phyloP scores from a whole-genome alignment of 2,329 filamentous ascomycete species.

The Lachnum nothofagi region DNA sequence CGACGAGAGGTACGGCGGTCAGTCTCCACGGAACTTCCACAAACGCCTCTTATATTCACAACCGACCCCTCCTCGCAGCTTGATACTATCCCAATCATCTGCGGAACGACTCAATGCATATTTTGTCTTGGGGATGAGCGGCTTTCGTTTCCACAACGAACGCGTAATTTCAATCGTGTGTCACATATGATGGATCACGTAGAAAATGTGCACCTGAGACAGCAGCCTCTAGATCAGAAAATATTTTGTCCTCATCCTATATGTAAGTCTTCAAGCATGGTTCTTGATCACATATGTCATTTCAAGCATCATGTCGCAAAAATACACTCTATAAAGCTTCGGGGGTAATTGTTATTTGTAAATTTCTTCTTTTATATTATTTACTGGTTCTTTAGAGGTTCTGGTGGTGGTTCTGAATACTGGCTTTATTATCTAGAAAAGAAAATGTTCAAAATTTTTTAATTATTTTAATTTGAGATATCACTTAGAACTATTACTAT shows the following conservation, averaged over 20 bases:
- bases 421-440: no score
- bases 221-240: constrained; percentile 11
- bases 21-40: no score
- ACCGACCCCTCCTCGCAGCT: constrained; percentile 4
- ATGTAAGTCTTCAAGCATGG: constrained; percentile 9
- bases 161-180: neutral
- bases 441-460: no score
- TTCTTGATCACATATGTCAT: constrained; percentile 24
- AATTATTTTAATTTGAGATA: no score
- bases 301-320: constrained; percentile 24
- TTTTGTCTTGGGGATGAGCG: neutral
- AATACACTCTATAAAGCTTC: constrained; percentile 19
- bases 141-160: neutral
- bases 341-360: no score
- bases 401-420: no score
- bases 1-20: no score
- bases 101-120: constrained; percentile 11
- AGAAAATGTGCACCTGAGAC: neutral
- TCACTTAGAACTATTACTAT: no score
- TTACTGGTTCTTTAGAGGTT: no score
- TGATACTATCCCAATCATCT: constrained; percentile 16
- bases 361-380: no score
- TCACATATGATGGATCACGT: neutral
- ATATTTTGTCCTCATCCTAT: constrained; percentile 13
- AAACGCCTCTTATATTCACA: constrained; percentile 10